Evolutionary conservation across 2,329 filamentous ascomycete species (phyloP), one percentile per base, ranked within the genome.

Genomic region (Zasmidium angulare): DNA sequence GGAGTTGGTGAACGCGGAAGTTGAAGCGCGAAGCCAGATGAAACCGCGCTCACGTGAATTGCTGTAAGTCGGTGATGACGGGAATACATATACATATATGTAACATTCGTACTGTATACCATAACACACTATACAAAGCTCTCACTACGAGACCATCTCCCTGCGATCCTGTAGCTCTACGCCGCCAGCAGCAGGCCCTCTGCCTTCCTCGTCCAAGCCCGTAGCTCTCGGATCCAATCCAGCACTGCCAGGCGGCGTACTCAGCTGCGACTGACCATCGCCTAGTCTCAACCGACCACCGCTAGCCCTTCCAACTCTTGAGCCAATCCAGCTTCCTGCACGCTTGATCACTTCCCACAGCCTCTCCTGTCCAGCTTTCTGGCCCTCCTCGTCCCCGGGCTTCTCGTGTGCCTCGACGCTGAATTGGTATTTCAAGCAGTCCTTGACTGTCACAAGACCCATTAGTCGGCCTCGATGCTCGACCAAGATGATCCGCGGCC

Each of bases 341-440:
- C 56, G 51, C 19, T 63, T 65, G 10, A 77, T 68, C 1, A 69
- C 46, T 3, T 63, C 77, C 88, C 89, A 91, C 1, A 92, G 72
- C 63, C 79, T 79, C 69, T 90, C 89, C 70, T 91, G 85, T 2
- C 80, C 77, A 60, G 85, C 82, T 31, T 80, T 75, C 55, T 85
- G 74, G 23, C 66, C 70, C 48, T 82, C 78, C 58, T 88, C 85
- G 29, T 86, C 82, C 59, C 84, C 82, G 2, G 85, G 85, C 68
- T 90, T 87, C 75, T 95, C 92, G 46, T 89, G 86, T 9, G 90
- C 90, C 75, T 99, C 95, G 0, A 90, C 91, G 79, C 95, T 96
- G 84, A 98, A 96, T 75, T 99, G 93, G 71, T 96, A 98, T 74
- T 95, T 96, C 57, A 99, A 79, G 67, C 95, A 98, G 74, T 99